Evolutionary conservation across 2,329 filamentous ascomycete species (phyloP).

Genomic region (Cladosporium colombiae): DNA sequence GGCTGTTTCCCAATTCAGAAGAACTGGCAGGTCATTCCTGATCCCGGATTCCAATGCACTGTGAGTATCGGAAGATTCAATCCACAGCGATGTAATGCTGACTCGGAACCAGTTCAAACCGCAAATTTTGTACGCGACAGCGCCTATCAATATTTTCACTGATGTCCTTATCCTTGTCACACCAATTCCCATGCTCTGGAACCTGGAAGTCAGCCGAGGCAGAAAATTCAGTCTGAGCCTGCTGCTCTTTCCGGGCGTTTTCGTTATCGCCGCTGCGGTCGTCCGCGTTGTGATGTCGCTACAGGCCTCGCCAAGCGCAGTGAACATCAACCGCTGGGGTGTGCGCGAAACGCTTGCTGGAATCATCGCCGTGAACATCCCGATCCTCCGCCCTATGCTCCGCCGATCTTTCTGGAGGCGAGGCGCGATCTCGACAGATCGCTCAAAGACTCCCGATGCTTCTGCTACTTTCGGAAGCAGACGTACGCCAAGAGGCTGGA

Average conservation of each 20-base stretch:
- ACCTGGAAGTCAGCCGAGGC: constrained; percentile 33
- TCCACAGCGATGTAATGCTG: not conserved
- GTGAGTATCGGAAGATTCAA: not conserved
- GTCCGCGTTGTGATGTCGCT: constrained; percentile 38
- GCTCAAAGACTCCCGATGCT: not conserved
- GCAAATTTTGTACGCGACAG: not conserved
- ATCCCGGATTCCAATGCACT: constrained; percentile 34
- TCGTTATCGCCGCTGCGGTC: constrained; percentile 41
- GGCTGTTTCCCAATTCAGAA: constrained; percentile 32
- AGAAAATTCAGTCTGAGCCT: constrained; percentile 38
- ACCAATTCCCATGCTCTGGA: constrained; percentile 40
- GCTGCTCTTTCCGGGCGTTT: constrained; percentile 39
- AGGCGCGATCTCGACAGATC: not conserved
- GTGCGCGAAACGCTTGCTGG: constrained; percentile 41
- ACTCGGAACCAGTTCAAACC: not conserved
- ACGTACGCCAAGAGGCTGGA: not conserved
- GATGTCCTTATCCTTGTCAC: constrained; percentile 37
- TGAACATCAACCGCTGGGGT: constrained; percentile 43
- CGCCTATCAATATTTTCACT: constrained; percentile 34
- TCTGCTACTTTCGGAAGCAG: not conserved
- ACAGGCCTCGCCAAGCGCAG: constrained; percentile 31
- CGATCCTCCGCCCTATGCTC: constrained; percentile 38
- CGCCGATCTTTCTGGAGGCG: constrained; percentile 35
- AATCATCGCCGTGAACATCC: constrained; percentile 40
- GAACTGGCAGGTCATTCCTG: constrained; percentile 36